Percentiles rank a stretch among this genome's conserved stretches.
These are phyloP conservation scores for Clitocybe nebularis DNA, from an alignment of 1,284 basidiomycete genomes.

Conservation along the genomic window DNA sequence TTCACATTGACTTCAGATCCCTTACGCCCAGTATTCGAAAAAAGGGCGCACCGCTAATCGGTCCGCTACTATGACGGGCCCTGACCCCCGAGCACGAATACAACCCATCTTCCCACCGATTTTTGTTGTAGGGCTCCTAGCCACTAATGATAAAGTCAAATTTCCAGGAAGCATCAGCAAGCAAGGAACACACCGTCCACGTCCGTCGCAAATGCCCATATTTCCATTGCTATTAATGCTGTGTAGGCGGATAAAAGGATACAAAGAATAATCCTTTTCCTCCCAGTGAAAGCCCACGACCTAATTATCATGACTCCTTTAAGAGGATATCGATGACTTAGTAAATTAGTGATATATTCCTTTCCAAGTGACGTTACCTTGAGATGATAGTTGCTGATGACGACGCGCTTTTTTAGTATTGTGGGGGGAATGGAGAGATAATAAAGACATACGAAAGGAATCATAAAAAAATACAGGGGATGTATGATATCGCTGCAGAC, in stretches of 20 bases:
- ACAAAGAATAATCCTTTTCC: slow-evolving; percentile 1
- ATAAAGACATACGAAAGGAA: slow-evolving; percentile 14
- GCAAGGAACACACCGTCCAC: slow-evolving; percentile 7
- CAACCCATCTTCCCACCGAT: slow-evolving; percentile 6
- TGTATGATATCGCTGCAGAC: slow-evolving; percentile 4
- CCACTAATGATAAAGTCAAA: too few relatives aligned
- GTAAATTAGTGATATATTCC: neutral
- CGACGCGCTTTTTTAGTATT: too few relatives aligned
- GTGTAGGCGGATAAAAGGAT: slow-evolving; percentile 9
- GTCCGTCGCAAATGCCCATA: slow-evolving; percentile 15
- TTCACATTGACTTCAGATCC: neutral
- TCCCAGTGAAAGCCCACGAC: slow-evolving; percentile 17
- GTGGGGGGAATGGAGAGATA: neutral
- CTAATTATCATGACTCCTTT: slow-evolving; percentile 14
- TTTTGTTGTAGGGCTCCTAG: neutral
- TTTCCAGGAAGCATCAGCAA: neutral
- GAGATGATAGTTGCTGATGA: slow-evolving; percentile 10
- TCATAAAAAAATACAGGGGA: slow-evolving; percentile 12
- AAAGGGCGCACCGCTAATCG: slow-evolving; percentile 4
- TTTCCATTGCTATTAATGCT: slow-evolving; percentile 5
- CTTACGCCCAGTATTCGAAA: too few relatives aligned
- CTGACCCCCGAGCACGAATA: neutral
- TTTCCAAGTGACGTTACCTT: slow-evolving; percentile 4
- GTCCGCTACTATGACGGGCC: neutral
- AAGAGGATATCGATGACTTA: neutral